Conservation (phyloP, 2,329 filamentous ascomycete species). For the Penicillium sp. region DNA sequence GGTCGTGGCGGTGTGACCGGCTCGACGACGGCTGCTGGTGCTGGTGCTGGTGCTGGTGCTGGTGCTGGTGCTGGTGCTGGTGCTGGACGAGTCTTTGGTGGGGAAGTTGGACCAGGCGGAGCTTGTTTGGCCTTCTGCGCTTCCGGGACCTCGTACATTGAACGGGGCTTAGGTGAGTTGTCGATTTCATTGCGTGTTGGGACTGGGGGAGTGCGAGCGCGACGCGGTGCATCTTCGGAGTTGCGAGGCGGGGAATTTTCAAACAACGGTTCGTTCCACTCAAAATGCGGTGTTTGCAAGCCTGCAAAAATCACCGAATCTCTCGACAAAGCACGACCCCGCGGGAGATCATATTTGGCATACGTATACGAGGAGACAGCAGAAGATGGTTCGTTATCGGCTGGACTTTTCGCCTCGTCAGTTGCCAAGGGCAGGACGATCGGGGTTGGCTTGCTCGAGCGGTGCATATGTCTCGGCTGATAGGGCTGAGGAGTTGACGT, state of each 20-base stretch:
- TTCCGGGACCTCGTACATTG: constrained; percentile 32
- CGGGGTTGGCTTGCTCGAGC: constrained; percentile 35
- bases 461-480: constrained; percentile 26
- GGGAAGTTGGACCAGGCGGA: constrained; percentile 12
- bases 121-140: constrained; percentile 11
- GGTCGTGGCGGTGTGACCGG: constrained; percentile 14
- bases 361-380: constrained; percentile 79
- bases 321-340: constrained; percentile 78
- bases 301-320: constrained; percentile 65
- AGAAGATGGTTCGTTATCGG: constrained; percentile 38
- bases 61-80: constrained; percentile 8
- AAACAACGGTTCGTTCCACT: constrained; percentile 65
- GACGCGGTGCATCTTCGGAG: constrained; percentile 26
- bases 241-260: constrained; percentile 42
- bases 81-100: constrained; percentile 11
- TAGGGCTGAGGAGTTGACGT: constrained; percentile 34
- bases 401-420: constrained; percentile 23
- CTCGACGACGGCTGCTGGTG: background rate
- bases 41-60: constrained; percentile 10
- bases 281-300: constrained; percentile 59
- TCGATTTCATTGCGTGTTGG: constrained; percentile 24
- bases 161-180: constrained; percentile 33
- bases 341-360: constrained; percentile 79
- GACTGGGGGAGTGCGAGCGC: constrained; percentile 39
- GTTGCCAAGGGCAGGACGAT: constrained; percentile 35